Base-by-base conservation (phyloP, 164 flowering plant genomes). In the Piper betle region DNA sequence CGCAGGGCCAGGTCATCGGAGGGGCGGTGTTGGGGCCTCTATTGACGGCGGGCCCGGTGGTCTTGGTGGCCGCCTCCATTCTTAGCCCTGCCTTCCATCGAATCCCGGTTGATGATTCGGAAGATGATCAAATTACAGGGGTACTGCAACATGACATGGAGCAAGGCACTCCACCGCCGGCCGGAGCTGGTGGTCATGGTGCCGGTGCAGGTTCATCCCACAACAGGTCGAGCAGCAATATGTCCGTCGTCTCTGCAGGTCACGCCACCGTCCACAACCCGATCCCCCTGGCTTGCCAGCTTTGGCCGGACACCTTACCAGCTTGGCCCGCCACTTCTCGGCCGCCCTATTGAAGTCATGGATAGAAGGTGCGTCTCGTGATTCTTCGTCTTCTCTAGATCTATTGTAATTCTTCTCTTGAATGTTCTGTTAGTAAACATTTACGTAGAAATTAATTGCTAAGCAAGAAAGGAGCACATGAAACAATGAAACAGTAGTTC, bases 1-100 rank as follows among this genome's bases (percentile, higher is more conserved):
- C 64, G 1, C 78, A 76, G 46, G 81, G 81, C 1, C 81, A 80
- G 65, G 77, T 80, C 38, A 66, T 76, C 33, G 81, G 84, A 3
- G 84, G 84, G 4, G 66, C 62, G 2, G 69, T 80, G 16, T 76
- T 64, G 0, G 84, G 81, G 10, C 60, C 62, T 4, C 63, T 80
- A 40, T 41, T 64, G 1, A 78, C 81, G 6, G 79, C 74, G 5
- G 57, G 69, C 4, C 43, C 62, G 13, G 77, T 80, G 9, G 55
- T 68, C 11, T 66, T 80, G 13, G 64, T 74, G n/a, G 81, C 69
- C 1, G 72, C 77, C 1, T 65, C 80, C 0, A 76, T 74, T 43
- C 5, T n/a, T 4, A 67, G 62, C 61, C 76, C 79, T 20, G 0
- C 63, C 0, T 67, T 65, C 33, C 64, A 65, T 38, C 64, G 70